phyloP scores from a whole-genome alignment of 2,329 filamentous ascomycete genomes.

The Aphanoascus verrucosus region DNA sequence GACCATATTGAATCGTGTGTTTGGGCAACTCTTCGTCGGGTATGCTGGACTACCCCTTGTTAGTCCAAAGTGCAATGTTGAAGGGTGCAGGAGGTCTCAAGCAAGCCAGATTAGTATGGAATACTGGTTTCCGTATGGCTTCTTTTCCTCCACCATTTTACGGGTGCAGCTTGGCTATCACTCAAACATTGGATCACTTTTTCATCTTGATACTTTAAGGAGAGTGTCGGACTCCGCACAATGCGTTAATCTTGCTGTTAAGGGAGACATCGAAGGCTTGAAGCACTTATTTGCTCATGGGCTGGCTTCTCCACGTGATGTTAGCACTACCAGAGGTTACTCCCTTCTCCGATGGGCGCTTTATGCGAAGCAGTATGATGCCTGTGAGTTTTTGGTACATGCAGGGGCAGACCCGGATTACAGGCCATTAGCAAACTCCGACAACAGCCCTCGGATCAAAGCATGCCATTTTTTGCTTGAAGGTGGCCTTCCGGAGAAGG shows the following conservation, averaged over 20 bases:
- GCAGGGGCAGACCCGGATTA: conserved; percentile 26
- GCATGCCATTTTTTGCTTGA: conserved; percentile 21
- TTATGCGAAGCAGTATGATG: conserved; percentile 26
- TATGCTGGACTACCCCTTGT: conserved; percentile 23
- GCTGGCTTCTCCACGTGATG: conserved; percentile 25
- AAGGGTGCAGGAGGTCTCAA: conserved; percentile 19
- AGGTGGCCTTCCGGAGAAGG: conserved; percentile 16
- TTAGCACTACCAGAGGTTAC: conserved; percentile 26
- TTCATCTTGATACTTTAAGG: conserved; percentile 23
- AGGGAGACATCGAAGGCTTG: conserved; percentile 25
- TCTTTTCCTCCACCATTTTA: conserved; percentile 25
- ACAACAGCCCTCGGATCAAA: conserved; percentile 22
- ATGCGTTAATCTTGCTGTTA: conserved; percentile 24
- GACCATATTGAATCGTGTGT: conserved; percentile 17
- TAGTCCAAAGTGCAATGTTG: conserved; percentile 19
- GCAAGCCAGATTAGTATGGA: conserved; percentile 21
- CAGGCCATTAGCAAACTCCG: conserved; percentile 18
- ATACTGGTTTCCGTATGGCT: conserved; percentile 27
- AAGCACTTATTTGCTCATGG: conserved; percentile 24
- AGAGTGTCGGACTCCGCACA: conserved; percentile 23
- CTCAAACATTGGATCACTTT: conserved; percentile 15
- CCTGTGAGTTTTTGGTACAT: conserved; percentile 23
- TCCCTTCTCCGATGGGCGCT: conserved; percentile 26
- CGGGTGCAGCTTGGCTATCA: conserved; percentile 20
- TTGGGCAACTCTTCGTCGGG: conserved; percentile 23